phyloP scores from a whole-genome alignment of 2,329 filamentous ascomycete genomes.

The Arthroderma uncinatum region DNA sequence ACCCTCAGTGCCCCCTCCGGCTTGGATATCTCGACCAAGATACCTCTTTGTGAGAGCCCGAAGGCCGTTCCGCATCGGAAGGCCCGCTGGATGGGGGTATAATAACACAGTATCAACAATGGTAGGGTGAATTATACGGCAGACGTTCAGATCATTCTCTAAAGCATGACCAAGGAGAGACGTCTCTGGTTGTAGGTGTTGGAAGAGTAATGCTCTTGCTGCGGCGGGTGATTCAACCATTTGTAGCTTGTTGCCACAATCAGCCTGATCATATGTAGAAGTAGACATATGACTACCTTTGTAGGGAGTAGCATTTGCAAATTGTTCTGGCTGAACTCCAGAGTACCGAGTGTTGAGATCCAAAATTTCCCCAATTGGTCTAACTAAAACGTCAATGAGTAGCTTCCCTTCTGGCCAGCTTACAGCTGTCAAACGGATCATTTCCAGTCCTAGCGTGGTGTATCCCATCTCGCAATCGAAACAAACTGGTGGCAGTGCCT shows the following conservation, averaged over 20 bases:
- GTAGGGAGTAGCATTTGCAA: constrained; percentile 55
- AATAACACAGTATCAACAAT: constrained; percentile 78
- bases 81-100: constrained; percentile 63
- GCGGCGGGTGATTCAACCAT: constrained; percentile 64
- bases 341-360: constrained; percentile 91
- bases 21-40: constrained; percentile 68
- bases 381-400: constrained; percentile 74
- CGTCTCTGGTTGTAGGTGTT: constrained; percentile 61
- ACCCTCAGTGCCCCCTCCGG: constrained; percentile 48
- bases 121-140: constrained; percentile 71
- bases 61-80: constrained; percentile 70
- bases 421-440: constrained; percentile 79
- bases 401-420: constrained; percentile 69
- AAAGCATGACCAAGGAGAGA: constrained; percentile 86
- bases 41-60: constrained; percentile 59
- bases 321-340: constrained; percentile 69
- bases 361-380: constrained; percentile 69
- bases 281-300: constrained; percentile 18
- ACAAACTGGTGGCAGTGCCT: constrained; percentile 45
- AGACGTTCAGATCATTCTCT: constrained; percentile 85
- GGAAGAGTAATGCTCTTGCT: constrained; percentile 68
- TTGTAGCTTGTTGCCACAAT: constrained; percentile 39
- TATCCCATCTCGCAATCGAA: constrained; percentile 99
- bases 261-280: constrained; percentile 16
- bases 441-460: constrained; percentile 74